Evolutionary conservation across 1,284 basidiomycete species (phyloP), one percentile per base, ranked within the genome.

Genomic region (Vanrija pseudolonga): DNA sequence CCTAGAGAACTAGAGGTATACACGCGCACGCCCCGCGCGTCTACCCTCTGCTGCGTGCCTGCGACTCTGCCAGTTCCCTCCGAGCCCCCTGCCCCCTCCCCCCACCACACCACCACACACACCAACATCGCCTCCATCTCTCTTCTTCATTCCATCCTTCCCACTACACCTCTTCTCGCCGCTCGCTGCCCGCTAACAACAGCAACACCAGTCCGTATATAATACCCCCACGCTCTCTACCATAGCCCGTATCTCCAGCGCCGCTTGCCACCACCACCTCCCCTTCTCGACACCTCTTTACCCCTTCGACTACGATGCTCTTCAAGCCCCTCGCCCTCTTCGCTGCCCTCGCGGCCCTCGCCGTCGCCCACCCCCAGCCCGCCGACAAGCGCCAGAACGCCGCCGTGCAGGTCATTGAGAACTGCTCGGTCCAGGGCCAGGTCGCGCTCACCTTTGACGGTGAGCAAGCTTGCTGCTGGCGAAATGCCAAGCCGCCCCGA

Each of bases 391-490:
- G 32, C 32, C 32, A 32, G 32, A 32, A 32, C 42, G 52, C 57
- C 38, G 45, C 54, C 22, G 55, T 58, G 28, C 52, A 64, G 44
- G 62, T 71, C 41, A 65, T 74, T 50, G 44, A 49, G 20, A 72
- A 71, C 60, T 76, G 74, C 61, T 55, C 64, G 41, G 36, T 57
- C 24, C 53, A 51, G 7, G 71, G 72, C 38, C 60, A 68, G 42
- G 65, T 74, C 39, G 81, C 81, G n/a, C 59, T 82, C 47, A 83
- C 81, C 28, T 83, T 82, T 63, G 82, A 83, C 63, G 73, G 73
- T 73, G 43, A 47, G 72, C 63, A 5, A 9, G 15, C 22, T 12
- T 15, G 2, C 6, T 14, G 5, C 23, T 2, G 47, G n/a, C n/a
- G n/a, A n/a, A n/a, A n/a, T n/a, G n/a, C n/a, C n/a, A n/a, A n/a